phyloP scores from a whole-genome alignment of 169 alveolate genomes.

The Plasmodium relictum region DNA sequence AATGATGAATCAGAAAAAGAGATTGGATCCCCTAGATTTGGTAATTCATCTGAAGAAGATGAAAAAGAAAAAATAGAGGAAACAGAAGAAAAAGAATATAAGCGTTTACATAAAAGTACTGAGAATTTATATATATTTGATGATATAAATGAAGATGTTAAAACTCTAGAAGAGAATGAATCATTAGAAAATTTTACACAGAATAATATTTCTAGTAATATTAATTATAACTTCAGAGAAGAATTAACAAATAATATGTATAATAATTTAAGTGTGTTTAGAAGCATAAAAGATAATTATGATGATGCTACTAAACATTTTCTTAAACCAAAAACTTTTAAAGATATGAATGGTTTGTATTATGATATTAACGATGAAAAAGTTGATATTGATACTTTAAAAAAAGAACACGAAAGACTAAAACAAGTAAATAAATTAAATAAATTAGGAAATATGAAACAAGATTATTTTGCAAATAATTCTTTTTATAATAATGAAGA shows the following conservation, averaged over 20 bases:
- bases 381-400: constrained; percentile 43
- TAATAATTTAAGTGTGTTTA: constrained; percentile 52
- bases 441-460: neutral
- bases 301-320: constrained; percentile 66
- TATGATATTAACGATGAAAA: constrained; percentile 51
- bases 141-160: constrained; percentile 11
- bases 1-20: constrained; percentile 32
- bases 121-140: constrained; percentile 7
- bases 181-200: constrained; percentile 5
- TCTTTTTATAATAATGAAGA: neutral
- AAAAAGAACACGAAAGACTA: constrained; percentile 65
- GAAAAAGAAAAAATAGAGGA: constrained; percentile 1
- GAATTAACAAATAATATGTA: constrained; percentile 71
- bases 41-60: constrained; percentile 44
- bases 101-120: neutral
- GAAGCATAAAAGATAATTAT: constrained; percentile 23
- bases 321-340: constrained; percentile 58
- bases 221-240: constrained; percentile 39
- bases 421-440: neutral
- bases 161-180: neutral
- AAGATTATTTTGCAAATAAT: neutral
- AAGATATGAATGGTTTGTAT: constrained; percentile 55
- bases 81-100: constrained; percentile 5
- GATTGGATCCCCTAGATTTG: constrained; percentile 70
- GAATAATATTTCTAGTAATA: constrained; percentile 13